phyloP scores from a whole-genome alignment of 73 alveolate species.

The Paramecium caudatum region DNA sequence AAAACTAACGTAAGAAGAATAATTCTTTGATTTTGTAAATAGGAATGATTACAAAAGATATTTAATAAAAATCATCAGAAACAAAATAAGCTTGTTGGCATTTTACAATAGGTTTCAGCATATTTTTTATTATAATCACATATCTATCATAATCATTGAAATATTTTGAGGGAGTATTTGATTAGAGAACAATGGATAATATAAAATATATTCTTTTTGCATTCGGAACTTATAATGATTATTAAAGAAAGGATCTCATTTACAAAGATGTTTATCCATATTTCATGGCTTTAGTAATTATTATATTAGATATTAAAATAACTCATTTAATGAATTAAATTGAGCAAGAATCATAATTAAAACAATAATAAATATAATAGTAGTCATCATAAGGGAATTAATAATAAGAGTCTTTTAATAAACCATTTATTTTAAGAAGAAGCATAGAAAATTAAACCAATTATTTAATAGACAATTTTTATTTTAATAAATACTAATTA shows the following conservation, averaged over 20 bases:
- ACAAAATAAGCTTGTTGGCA: background rate
- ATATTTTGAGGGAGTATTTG: conserved; percentile 25
- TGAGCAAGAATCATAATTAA: too few species aligned
- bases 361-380: too few species aligned
- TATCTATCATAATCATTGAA: conserved; percentile 28
- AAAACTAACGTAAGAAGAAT: background rate
- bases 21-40: background rate
- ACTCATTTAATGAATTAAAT: background rate
- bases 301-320: background rate
- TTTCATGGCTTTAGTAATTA: background rate
- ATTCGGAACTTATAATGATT: conserved; percentile 49
- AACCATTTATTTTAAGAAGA: background rate
- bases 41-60: background rate
- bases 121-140: background rate
- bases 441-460: background rate
- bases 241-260: conserved; percentile 26
- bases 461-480: conserved; percentile 54
- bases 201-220: conserved; percentile 38
- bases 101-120: background rate
- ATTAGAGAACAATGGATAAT: background rate
- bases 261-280: conserved; percentile 28
- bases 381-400: too few species aligned
- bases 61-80: background rate
- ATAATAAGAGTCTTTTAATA: too few species aligned
- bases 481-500: conserved; percentile 32